Percentiles rank a stretch among this genome's conserved stretches.
phyloP scores from a whole-genome alignment of 2,329 filamentous ascomycete species.

The Diplodia scrobiculata region DNA sequence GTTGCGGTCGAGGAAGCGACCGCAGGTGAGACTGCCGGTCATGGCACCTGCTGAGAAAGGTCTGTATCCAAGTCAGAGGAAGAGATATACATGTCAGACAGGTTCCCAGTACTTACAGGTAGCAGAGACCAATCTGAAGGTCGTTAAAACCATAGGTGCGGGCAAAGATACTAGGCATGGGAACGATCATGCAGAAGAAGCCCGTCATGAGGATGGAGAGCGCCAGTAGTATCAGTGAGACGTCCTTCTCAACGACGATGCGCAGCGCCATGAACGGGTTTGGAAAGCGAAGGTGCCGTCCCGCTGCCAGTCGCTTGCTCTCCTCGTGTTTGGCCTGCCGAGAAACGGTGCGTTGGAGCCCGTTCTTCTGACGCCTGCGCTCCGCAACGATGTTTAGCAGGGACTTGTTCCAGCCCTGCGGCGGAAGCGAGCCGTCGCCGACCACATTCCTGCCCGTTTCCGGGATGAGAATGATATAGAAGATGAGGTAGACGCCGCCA shows the following conservation, averaged over 20 bases:
- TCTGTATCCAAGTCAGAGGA: conserved; percentile 13
- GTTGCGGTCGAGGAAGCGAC: conserved; percentile 68
- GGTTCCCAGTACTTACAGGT: conserved; percentile 29
- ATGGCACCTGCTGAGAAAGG: conserved; percentile 43
- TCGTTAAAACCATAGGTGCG: conserved; percentile 49
- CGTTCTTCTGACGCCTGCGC: conserved; percentile 25
- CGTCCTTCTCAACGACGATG: conserved; percentile 44
- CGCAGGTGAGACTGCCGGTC: conserved; percentile 46
- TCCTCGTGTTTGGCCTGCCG: conserved; percentile 31
- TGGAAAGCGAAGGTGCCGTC: conserved; percentile 43
- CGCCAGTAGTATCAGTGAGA: conserved; percentile 40
- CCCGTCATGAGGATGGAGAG: conserved; percentile 30
- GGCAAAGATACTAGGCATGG: conserved; percentile 49
- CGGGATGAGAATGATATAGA: conserved; percentile 39
- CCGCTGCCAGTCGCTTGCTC: conserved; percentile 31
- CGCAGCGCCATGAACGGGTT: conserved; percentile 47
- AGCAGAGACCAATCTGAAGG: conserved; percentile 48
- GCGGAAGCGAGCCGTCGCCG: conserved; percentile 44
- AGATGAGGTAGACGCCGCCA: conserved; percentile 33
- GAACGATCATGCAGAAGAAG: conserved; percentile 46
- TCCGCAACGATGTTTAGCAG: conserved; percentile 15
- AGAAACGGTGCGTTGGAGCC: conserved; percentile 29
- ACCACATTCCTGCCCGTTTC: conserved; percentile 49
- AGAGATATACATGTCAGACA: conserved; percentile 37
- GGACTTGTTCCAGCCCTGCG: conserved; percentile 30